Conservation (phyloP, 768 basidiomycete species). For the Kwoniella sp. region DNA sequence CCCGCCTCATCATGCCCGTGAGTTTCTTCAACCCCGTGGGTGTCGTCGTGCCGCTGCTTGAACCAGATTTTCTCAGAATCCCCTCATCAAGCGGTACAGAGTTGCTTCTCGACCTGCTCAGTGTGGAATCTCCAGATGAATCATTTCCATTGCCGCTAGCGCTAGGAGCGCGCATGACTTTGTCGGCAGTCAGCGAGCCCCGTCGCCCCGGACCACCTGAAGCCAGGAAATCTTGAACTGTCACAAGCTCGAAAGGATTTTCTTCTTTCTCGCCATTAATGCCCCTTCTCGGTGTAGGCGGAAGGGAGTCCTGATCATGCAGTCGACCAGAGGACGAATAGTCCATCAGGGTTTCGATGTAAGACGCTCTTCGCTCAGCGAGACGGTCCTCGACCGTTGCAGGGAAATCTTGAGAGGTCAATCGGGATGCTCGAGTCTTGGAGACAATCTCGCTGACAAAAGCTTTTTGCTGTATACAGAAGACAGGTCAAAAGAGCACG, state of each 20-base stretch:
- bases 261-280: not conserved
- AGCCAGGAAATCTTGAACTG: constrained; percentile 36
- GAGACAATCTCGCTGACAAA: constrained; percentile 17
- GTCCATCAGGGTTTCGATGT: constrained; percentile 71
- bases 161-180: not conserved
- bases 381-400: constrained; percentile 15
- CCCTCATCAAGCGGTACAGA: constrained; percentile 20
- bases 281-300: constrained; percentile 45
- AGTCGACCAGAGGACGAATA: constrained; percentile 75
- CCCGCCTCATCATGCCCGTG: constrained; percentile 18
- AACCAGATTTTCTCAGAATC: constrained; percentile 1
- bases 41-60: constrained; percentile 3
- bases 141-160: constrained; percentile 5
- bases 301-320: constrained; percentile 74
- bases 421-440: constrained; percentile 21
- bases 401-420: constrained; percentile 33
- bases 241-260: constrained; percentile 41
- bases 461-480: constrained; percentile 13
- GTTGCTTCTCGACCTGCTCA: constrained; percentile 12
- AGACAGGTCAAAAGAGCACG: not conserved
- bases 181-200: not conserved
- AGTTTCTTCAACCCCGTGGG: constrained; percentile 15
- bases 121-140: not conserved
- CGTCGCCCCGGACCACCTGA: constrained; percentile 2
- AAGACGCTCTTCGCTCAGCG: constrained; percentile 65